phyloP scores from a whole-genome alignment of 345 rosid species.

The Brassica juncea region DNA sequence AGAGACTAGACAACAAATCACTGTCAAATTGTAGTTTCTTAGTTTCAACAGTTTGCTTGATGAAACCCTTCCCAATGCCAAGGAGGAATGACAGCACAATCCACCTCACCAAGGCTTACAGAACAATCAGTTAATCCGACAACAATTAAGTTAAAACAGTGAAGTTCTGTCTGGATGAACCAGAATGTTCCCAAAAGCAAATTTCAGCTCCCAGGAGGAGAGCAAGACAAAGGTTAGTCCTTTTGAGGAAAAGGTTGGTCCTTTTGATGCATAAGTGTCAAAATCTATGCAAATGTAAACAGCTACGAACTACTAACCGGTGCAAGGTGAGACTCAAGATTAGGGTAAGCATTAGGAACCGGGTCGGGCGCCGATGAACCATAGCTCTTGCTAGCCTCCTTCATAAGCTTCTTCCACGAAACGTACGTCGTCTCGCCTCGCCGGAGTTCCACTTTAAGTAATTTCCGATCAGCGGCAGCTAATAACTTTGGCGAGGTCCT shows the following conservation, averaged over 20 bases:
- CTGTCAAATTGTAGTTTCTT: not conserved
- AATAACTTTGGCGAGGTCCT: slow-evolving; percentile 52
- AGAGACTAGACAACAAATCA: not conserved
- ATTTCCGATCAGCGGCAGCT: slow-evolving; percentile 68
- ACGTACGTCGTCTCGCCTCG: slow-evolving; percentile 78
- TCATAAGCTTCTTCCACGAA: slow-evolving; percentile 89
- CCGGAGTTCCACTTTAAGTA: slow-evolving; percentile 76
- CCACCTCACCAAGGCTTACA: not conserved
- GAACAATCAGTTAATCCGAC: slow-evolving; percentile 2
- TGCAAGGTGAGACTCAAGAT: slow-evolving; percentile 55
- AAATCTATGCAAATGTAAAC: not conserved
- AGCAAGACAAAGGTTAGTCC: not conserved
- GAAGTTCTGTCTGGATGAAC: not conserved
- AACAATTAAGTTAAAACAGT: not conserved
- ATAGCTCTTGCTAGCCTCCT: slow-evolving; percentile 58
- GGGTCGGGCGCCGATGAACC: slow-evolving; percentile 47
- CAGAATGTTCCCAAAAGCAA: not conserved
- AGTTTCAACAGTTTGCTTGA: not conserved
- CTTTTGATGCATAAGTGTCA: not conserved
- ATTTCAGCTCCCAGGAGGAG: not conserved
- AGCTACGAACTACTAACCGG: slow-evolving; percentile 48
- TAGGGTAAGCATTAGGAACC: slow-evolving; percentile 54
- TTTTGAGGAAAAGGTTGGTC: not conserved
- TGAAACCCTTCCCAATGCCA: slow-evolving; percentile 16
- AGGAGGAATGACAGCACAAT: not conserved